Percentiles rank a stretch among this genome's conserved stretches.
These are phyloP conservation scores for Gossypium bickii DNA, from an alignment of 345 rosid species.

Conservation along the genomic window DNA sequence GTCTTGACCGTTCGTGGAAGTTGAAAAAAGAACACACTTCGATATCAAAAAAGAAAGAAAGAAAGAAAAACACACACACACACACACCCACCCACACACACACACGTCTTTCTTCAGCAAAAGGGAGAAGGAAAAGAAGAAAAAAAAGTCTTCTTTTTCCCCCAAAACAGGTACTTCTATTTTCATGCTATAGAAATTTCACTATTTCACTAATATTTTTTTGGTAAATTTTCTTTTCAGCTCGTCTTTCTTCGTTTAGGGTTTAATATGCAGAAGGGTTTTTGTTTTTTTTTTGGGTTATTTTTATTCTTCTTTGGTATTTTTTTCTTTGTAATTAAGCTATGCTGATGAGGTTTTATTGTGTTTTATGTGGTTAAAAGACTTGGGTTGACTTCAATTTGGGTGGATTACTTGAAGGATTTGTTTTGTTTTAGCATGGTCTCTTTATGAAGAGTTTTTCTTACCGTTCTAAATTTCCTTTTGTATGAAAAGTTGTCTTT, in stretches of 20 bases:
- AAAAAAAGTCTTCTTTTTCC: conserved; percentile 14
- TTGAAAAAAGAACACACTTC: neutral
- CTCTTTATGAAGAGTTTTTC: neutral
- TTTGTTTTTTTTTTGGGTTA: neutral
- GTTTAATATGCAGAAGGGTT: conserved; percentile 14
- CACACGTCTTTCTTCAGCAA: conserved; percentile 1
- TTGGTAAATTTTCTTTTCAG: neutral
- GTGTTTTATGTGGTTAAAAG: neutral
- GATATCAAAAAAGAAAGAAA: neutral
- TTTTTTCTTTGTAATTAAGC: conserved; percentile 18
- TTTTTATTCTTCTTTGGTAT: conserved; percentile 10
- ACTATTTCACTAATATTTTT: neutral
- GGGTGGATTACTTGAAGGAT: conserved; percentile 14
- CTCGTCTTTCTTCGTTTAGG: conserved; percentile 5
- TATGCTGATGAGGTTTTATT: conserved; percentile 5
- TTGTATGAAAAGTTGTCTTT: neutral
- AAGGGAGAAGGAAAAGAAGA: neutral
- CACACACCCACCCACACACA: too few species aligned
- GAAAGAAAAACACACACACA: neutral
- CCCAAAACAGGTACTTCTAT: conserved; percentile 22
- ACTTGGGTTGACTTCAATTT: conserved; percentile 36
- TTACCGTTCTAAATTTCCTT: neutral
- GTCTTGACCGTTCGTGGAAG: conserved; percentile 46
- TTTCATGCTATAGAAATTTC: neutral
- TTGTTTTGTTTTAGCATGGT: conserved; percentile 17